These are phyloP conservation scores for Mollisiaceae sp. DNA, from an alignment of 2,329 filamentous ascomycete species.

Conservation along the genomic window DNA sequence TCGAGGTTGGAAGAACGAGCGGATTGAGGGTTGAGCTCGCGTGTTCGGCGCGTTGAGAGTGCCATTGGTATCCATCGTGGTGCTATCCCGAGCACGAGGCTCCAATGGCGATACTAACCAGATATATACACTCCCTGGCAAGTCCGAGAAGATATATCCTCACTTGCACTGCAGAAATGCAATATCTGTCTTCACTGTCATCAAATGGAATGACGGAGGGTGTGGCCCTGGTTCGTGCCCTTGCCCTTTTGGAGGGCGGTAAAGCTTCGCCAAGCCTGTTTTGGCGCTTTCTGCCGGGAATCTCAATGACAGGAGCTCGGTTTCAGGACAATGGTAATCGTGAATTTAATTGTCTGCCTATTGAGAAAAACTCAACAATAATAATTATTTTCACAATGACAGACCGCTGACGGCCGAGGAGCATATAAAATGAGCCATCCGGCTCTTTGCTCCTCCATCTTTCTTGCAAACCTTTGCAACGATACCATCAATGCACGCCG, in stretches of 20 bases:
- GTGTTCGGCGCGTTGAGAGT: slow-evolving; percentile 13
- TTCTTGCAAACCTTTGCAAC: slow-evolving; percentile 32
- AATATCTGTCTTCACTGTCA: slow-evolving; percentile 12
- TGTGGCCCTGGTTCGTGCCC: background rate
- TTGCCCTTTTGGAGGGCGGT: no score
- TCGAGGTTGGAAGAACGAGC: slow-evolving; percentile 64
- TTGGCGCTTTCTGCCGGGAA: background rate
- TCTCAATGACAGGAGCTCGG: slow-evolving; percentile 18
- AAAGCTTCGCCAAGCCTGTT: background rate
- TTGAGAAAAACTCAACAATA: slow-evolving; percentile 16
- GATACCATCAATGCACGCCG: background rate
- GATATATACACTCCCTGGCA: background rate
- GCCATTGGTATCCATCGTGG: slow-evolving; percentile 30
- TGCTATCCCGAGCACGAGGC: background rate
- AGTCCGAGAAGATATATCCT: background rate
- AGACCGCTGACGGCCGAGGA: slow-evolving; percentile 13
- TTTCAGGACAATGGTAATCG: slow-evolving; percentile 33
- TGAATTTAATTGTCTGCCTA: background rate
- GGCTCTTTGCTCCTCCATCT: slow-evolving; percentile 23
- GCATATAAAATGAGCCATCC: slow-evolving; percentile 31
- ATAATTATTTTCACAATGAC: slow-evolving; percentile 25
- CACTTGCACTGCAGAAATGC: slow-evolving; percentile 11
- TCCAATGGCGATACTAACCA: background rate
- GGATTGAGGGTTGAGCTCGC: slow-evolving; percentile 59
- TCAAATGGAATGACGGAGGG: slow-evolving; percentile 7